Evolutionary conservation across 768 basidiomycete species (phyloP).

Genomic region (button mushroom (Agaricus bisporus)): DNA sequence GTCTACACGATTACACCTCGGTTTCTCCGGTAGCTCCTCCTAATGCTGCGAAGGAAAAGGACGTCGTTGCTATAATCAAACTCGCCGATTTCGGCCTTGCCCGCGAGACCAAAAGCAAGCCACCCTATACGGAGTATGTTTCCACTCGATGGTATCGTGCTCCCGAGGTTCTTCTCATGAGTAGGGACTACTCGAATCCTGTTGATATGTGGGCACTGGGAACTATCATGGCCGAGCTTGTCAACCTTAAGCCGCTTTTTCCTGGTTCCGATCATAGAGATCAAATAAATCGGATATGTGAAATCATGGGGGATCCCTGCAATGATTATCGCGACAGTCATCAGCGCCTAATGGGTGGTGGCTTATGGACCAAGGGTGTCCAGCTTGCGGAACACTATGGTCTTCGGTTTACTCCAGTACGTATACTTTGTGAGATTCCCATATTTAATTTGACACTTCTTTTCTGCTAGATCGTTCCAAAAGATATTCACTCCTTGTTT

Average conservation of each 20-base stretch:
- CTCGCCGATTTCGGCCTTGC: conserved; percentile 98
- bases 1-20: conserved; percentile 85
- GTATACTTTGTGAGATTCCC: conserved; percentile 17
- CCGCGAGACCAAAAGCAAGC: conserved; percentile 76
- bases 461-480: conserved; percentile 50
- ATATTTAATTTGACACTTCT: conserved; percentile 7
- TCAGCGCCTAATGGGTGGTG: conserved; percentile 74
- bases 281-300: conserved; percentile 86
- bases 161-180: conserved; percentile 90
- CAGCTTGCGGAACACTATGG: conserved; percentile 83
- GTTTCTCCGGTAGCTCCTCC: conserved; percentile 64
- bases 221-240: conserved; percentile 94
- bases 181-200: conserved; percentile 90
- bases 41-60: conserved; percentile 72
- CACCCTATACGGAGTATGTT: conserved; percentile 98
- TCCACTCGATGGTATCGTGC: conserved; percentile 99
- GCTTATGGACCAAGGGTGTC: conserved; percentile 79
- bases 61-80: conserved; percentile 96
- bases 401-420: conserved; percentile 85
- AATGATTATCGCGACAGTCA: conserved; percentile 79
- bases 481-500: conserved; percentile 67
- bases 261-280: conserved; percentile 91
- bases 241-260: conserved; percentile 93
- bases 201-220: conserved; percentile 99
- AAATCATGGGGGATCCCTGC: conserved; percentile 88